Conservation (phyloP, 2,329 filamentous ascomycete genomes). For the Fusarium phyllophilum region DNA sequence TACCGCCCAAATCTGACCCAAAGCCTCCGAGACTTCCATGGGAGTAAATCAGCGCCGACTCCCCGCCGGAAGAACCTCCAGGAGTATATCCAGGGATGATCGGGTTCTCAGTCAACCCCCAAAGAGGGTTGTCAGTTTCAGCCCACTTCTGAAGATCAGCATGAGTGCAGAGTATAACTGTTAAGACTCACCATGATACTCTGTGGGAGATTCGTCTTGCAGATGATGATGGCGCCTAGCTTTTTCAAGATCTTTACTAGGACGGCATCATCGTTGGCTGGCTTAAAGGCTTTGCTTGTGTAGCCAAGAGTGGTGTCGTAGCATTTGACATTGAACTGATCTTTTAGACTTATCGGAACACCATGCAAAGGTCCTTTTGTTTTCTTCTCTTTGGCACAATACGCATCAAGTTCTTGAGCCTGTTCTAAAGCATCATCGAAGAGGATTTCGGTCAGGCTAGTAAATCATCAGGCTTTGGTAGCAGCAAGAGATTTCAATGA, state of each 20-base stretch:
- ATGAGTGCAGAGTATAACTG: rapidly evolving
- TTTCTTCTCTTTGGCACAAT: neutral
- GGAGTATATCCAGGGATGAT: conserved; percentile 36
- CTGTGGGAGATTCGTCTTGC: conserved; percentile 40
- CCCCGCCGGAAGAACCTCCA: conserved; percentile 43
- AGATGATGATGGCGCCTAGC: conserved; percentile 62
- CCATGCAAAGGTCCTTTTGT: conserved; percentile 34
- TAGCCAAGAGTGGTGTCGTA: conserved; percentile 69
- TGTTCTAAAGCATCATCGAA: conserved; percentile 34
- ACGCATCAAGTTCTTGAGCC: conserved; percentile 26
- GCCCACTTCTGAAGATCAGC: conserved; percentile 4
- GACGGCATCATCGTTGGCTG: conserved; percentile 58
- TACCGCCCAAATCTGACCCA: conserved; percentile 44
- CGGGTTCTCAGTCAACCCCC: conserved; percentile 42
- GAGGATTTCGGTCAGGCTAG: conserved; percentile 24
- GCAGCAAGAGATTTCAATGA: neutral
- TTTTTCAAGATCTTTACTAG: conserved; percentile 59
- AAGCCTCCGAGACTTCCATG: conserved; percentile 37
- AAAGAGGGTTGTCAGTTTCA: conserved; percentile 46
- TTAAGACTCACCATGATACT: conserved; percentile 19
- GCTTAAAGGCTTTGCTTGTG: conserved; percentile 59
- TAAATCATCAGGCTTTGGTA: neutral
- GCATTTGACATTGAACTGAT: conserved; percentile 70
- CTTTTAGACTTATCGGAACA: conserved; percentile 55
- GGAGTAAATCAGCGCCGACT: conserved; percentile 31